Percentiles rank a stretch among this genome's conserved stretches.
Evolutionary conservation across 805 yeast genomes (phyloP).

Genomic region (Sporopachydermia lactativora): DNA sequence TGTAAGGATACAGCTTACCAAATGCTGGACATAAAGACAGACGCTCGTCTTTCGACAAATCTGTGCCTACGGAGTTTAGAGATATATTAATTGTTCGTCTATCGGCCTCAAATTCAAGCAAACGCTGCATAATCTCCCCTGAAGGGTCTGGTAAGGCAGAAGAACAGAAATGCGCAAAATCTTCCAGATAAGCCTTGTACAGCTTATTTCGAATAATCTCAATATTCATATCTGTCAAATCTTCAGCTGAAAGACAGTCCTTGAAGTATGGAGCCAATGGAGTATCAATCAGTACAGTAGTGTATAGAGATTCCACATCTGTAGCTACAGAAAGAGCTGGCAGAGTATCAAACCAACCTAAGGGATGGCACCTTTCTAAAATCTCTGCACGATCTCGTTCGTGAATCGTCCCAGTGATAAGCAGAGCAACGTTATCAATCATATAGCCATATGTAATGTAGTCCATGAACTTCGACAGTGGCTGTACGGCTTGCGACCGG

Average conservation of each 20-base stretch:
- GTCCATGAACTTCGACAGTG: constrained; percentile 73
- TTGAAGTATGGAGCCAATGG: constrained; percentile 96
- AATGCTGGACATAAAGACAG: constrained; percentile 59
- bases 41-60: constrained; percentile 61
- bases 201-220: constrained; percentile 87
- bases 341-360: constrained; percentile 97
- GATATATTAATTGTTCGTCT: constrained; percentile 87
- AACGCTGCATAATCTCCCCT: constrained; percentile 59
- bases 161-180: constrained; percentile 55
- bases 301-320: constrained; percentile 85
- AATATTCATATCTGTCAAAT: constrained; percentile 88
- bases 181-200: constrained; percentile 87
- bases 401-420: constrained; percentile 95
- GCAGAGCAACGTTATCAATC: constrained; percentile 93
- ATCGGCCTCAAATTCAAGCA: constrained; percentile 87
- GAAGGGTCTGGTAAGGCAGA: constrained; percentile 60
- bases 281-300: constrained; percentile 87
- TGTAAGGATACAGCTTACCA: constrained; percentile 67
- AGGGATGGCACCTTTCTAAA: constrained; percentile 82
- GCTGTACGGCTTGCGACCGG: constrained; percentile 70
- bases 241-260: constrained; percentile 75
- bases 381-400: constrained; percentile 86
- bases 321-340: constrained; percentile 93
- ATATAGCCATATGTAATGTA: constrained; percentile 91
- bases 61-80: constrained; percentile 78